Evolutionary conservation across 2,329 filamentous ascomycete genomes (phyloP), one percentile per base, ranked within the genome.

Genomic region (Colletotrichum sp.): DNA sequence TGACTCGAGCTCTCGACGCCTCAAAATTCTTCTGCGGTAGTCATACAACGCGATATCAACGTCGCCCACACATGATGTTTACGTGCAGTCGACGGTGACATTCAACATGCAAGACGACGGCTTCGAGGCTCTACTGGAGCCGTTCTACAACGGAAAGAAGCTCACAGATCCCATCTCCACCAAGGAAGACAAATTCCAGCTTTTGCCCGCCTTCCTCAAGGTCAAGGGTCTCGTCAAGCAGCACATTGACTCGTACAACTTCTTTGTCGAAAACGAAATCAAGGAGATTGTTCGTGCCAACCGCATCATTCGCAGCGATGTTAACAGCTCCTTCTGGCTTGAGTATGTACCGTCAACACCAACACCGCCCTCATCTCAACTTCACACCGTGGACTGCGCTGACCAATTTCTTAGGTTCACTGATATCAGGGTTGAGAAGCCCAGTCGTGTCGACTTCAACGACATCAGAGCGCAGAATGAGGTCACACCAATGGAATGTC

Each of bases 161-260:
- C 87, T 93, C 75, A 93, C 91, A 1, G 92, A 93, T 80, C 90
- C 91, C 57, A 92, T 93, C 79, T 92, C 89, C 32, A 92, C 89
- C 71, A 90, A 89, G 80, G 90, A 94, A 81, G 97, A 99, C 88
- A 99, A 99, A 89, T 98, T 96, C 92, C 98, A 99, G 84, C 89
- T 99, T 57, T 87, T 99, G 32, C 98, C 97, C 1, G 97, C 97
- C n/a, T 99, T 99, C 85, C 88, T 99, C 75, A 98, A 98, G 85
- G 96, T 98, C 81, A 99, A 99, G 86, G 96, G 96, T 73, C 89
- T 98, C 73, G 96, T 98, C 69, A 98, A 98, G 85, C 96, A 99
- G 88, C 96, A 98, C 85, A 96, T 98, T 82, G 98, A 99, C 87
- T 99, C 97, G 28, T 99, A 98, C 90, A 98, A 99, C 87, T 98